Percentiles rank a stretch among this genome's conserved stretches.
phyloP scores from a whole-genome alignment of 352 stramenopile genomes.

The Phytopythium boreale region DNA sequence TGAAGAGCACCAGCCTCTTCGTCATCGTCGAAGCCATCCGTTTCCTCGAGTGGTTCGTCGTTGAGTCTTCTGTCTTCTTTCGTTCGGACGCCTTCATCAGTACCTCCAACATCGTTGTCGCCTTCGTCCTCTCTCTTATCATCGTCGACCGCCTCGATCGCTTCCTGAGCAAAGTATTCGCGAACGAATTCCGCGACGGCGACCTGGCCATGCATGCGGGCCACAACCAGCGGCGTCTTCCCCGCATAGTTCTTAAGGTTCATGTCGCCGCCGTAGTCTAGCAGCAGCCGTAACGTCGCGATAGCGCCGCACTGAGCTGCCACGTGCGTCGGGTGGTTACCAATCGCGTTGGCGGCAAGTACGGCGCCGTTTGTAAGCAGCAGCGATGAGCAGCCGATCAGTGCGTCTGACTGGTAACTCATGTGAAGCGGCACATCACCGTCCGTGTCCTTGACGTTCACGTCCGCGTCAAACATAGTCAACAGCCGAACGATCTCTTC shows the following conservation, averaged over 20 bases:
- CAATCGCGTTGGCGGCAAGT: conserved; percentile 53
- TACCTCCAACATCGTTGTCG: background rate
- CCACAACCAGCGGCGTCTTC: conserved; percentile 72
- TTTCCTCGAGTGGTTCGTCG: conserved; percentile 3
- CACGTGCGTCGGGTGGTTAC: conserved; percentile 74
- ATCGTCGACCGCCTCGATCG: conserved; percentile 3
- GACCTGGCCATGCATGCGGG: conserved; percentile 61
- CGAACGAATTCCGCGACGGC: conserved; percentile 58
- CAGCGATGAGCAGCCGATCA: conserved; percentile 47
- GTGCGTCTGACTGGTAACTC: conserved; percentile 45
- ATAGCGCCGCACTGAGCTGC: conserved; percentile 57
- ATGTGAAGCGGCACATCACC: conserved; percentile 65
- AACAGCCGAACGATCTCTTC: conserved; percentile 48
- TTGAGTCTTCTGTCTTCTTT: conserved; percentile 6
- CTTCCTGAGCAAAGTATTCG: conserved; percentile 58
- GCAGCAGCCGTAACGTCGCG: conserved; percentile 60
- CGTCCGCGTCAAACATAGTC: conserved; percentile 64
- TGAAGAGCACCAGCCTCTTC: conserved; percentile 10
- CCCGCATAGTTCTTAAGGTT: conserved; percentile 84
- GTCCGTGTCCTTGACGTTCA: conserved; percentile 70
- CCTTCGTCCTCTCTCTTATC: conserved; percentile 8
- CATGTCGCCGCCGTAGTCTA: conserved; percentile 81
- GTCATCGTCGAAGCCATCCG: conserved; percentile 11
- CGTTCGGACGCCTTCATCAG: background rate
- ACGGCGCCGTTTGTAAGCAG: conserved; percentile 55